phyloP scores from a whole-genome alignment of 352 stramenopile genomes.

The Stephanocyclus meneghinianus region DNA sequence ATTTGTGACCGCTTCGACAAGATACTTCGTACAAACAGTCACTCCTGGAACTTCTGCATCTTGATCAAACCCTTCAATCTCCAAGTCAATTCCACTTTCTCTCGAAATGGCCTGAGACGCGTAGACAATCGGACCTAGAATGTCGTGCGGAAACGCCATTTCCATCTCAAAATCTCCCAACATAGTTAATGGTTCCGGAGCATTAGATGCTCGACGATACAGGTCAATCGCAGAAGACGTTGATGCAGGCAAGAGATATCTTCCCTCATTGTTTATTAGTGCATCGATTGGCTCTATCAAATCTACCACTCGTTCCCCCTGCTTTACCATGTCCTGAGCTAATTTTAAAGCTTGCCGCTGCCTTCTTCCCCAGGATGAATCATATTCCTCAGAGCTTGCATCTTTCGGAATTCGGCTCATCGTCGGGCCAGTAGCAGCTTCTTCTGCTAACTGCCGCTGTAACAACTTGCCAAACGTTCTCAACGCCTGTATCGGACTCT shows the following conservation, averaged over 20 bases:
- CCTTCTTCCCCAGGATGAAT: slow-evolving; percentile 18
- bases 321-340: slow-evolving; percentile 69
- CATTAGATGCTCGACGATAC: neutral
- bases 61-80: slow-evolving; percentile 56
- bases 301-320: slow-evolving; percentile 81
- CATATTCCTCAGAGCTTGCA: slow-evolving; percentile 10
- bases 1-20: slow-evolving; percentile 78
- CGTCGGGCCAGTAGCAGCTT: neutral
- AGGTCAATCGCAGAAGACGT: slow-evolving; percentile 6
- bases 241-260: slow-evolving; percentile 31
- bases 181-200: slow-evolving; percentile 26
- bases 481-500: slow-evolving; percentile 80
- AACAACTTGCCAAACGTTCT: slow-evolving; percentile 80
- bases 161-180: slow-evolving; percentile 64
- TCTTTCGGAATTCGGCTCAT: slow-evolving; percentile 24
- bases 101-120: slow-evolving; percentile 64
- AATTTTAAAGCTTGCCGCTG: slow-evolving; percentile 62
- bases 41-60: slow-evolving; percentile 70
- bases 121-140: slow-evolving; percentile 69
- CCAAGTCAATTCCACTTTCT: slow-evolving; percentile 72
- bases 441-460: slow-evolving; percentile 59
- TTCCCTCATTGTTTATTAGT: slow-evolving; percentile 50
- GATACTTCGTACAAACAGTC: slow-evolving; percentile 52
- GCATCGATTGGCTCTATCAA: slow-evolving; percentile 74
- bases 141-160: slow-evolving; percentile 76